These are phyloP conservation scores for Coemansia sp. DNA, from an alignment of 192 early-diverging fungal species.

Conservation along the genomic window DNA sequence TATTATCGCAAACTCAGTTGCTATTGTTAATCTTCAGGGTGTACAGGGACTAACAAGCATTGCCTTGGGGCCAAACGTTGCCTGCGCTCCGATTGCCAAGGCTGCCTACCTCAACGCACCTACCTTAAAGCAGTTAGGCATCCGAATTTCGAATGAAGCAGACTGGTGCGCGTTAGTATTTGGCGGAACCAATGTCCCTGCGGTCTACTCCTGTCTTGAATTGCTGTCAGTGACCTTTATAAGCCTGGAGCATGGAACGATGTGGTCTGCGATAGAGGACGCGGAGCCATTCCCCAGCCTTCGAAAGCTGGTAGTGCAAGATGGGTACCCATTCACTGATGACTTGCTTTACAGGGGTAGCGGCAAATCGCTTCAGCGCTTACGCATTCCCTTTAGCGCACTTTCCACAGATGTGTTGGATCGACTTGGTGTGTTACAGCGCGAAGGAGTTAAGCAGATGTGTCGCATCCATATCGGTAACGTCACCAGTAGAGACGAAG, in stretches of 20 bases:
- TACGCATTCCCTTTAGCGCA: background rate
- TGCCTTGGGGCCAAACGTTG: background rate
- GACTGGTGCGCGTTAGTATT: background rate
- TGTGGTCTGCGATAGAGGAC: background rate
- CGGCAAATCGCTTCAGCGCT: background rate
- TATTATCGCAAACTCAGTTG: background rate
- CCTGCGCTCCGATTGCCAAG: background rate
- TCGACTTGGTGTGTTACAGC: background rate
- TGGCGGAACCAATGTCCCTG: background rate
- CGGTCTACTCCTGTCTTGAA: background rate
- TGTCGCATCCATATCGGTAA: background rate
- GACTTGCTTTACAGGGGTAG: background rate
- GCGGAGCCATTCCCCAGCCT: background rate
- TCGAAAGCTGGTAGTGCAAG: background rate
- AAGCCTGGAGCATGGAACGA: background rate
- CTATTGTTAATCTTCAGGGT: background rate
- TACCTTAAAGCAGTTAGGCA: background rate
- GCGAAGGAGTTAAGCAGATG: background rate
- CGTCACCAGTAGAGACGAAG: background rate
- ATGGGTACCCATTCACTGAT: background rate
- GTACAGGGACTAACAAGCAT: background rate
- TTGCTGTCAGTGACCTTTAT: background rate
- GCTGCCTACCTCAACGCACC: background rate
- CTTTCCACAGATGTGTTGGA: background rate
- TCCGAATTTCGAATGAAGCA: background rate